phyloP scores from a whole-genome alignment of 2,329 filamentous ascomycete species.

The Scolecobasidium constrictum region DNA sequence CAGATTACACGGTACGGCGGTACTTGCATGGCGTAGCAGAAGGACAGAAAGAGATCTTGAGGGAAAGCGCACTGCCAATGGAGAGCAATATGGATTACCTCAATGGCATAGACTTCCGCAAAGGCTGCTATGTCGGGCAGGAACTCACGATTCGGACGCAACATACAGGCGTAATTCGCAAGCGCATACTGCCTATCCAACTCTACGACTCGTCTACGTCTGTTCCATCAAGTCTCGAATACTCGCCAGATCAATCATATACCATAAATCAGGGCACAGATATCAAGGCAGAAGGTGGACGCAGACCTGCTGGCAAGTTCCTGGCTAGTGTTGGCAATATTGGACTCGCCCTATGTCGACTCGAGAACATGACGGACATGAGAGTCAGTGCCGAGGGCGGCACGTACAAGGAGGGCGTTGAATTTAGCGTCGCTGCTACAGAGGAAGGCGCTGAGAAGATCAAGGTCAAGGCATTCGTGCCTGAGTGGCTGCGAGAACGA shows the following conservation, averaged over 20 bases:
- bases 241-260: slow-evolving; percentile 29
- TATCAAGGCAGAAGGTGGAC: slow-evolving; percentile 41
- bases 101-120: slow-evolving; percentile 80
- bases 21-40: slow-evolving; percentile 77
- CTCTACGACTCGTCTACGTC: slow-evolving; percentile 47
- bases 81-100: slow-evolving; percentile 84
- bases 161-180: slow-evolving; percentile 86
- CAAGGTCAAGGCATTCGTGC: slow-evolving; percentile 56
- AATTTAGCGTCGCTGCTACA: slow-evolving; percentile 31
- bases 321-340: slow-evolving; percentile 72
- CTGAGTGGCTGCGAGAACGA: slow-evolving; percentile 51
- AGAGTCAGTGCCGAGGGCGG: slow-evolving; percentile 56
- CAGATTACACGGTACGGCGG: slow-evolving; percentile 60
- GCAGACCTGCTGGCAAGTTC: slow-evolving; percentile 69
- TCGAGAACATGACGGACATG: slow-evolving; percentile 85
- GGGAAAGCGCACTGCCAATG: slow-evolving; percentile 65
- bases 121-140: slow-evolving; percentile 95
- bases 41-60: slow-evolving; percentile 66
- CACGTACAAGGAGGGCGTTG: slow-evolving; percentile 45
- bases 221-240: slow-evolving; percentile 34
- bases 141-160: slow-evolving; percentile 93
- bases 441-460: slow-evolving; percentile 15
- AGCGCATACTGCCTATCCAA: slow-evolving; percentile 73
- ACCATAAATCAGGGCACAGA: slow-evolving; percentile 31
- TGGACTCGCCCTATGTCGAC: slow-evolving; percentile 72